These are phyloP conservation scores for Botrytis medusae DNA, from an alignment of 2,329 filamentous ascomycete genomes.

Conservation along the genomic window DNA sequence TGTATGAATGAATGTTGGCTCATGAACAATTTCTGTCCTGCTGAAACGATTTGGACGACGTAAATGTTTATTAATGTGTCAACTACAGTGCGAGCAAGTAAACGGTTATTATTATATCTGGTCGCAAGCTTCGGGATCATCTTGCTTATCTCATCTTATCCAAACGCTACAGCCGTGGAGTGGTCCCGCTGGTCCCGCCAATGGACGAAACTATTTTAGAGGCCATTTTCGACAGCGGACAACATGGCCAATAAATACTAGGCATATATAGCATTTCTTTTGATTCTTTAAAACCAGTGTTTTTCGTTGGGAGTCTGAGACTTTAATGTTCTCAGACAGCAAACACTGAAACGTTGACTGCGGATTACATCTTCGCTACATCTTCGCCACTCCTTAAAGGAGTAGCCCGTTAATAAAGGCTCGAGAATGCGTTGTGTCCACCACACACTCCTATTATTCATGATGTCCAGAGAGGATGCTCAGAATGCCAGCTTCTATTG, in stretches of 20 bases:
- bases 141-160: slow-evolving; percentile 13
- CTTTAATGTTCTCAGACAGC: background rate
- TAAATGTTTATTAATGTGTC: background rate
- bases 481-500: background rate
- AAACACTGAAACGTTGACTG: background rate
- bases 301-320: background rate
- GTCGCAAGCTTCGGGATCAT: slow-evolving; percentile 2
- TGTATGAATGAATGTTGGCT: background rate
- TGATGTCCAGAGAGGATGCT: background rate
- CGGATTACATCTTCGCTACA: background rate
- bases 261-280: background rate
- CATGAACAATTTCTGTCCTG: background rate
- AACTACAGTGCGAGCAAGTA: background rate
- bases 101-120: background rate
- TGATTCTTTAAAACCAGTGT: background rate
- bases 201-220: background rate
- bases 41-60: background rate
- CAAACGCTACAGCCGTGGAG: background rate
- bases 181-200: background rate
- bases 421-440: background rate
- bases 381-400: background rate
- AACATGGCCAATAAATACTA: background rate
- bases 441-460: background rate
- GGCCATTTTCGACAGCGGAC: background rate
- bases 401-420: background rate